These are phyloP conservation scores for Eleusine coracana DNA, from an alignment of 176 grass and related monocot species.

Conservation along the genomic window DNA sequence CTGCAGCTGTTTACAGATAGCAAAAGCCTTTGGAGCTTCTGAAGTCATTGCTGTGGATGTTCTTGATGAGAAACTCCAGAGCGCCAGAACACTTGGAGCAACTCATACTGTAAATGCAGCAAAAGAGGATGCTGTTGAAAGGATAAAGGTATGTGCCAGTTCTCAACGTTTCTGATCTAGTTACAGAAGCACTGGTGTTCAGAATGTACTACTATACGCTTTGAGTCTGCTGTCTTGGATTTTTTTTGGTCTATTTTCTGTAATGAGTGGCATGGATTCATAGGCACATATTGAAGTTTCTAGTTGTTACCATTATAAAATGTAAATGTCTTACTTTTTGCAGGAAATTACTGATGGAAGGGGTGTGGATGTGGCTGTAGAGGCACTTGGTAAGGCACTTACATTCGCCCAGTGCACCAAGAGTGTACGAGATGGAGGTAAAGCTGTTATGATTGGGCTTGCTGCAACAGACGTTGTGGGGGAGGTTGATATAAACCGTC, in stretches of 20 bases:
- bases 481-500: constrained; percentile 86
- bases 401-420: constrained; percentile 82
- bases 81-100: constrained; percentile 82
- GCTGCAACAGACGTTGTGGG: constrained; percentile 80
- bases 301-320: constrained; percentile 7
- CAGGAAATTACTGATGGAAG: constrained; percentile 94
- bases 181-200: neutral
- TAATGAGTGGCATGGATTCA: neutral
- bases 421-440: constrained; percentile 95
- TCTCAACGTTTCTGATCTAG: constrained; percentile 9
- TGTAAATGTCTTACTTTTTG: constrained; percentile 24
- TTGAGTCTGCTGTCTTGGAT: neutral
- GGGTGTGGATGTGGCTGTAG: constrained; percentile 94
- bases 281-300: constrained; percentile 4
- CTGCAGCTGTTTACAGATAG: constrained; percentile 96
- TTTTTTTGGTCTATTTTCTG: neutral
- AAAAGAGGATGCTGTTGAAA: constrained; percentile 94
- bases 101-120: constrained; percentile 82
- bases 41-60: constrained; percentile 96
- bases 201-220: neutral
- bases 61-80: constrained; percentile 89
- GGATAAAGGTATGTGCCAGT: constrained; percentile 64
- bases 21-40: constrained; percentile 92
- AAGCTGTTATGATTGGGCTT: constrained; percentile 99
- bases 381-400: constrained; percentile 90